Conservation (phyloP, 768 basidiomycete genomes). For the Mycena maculata region DNA sequence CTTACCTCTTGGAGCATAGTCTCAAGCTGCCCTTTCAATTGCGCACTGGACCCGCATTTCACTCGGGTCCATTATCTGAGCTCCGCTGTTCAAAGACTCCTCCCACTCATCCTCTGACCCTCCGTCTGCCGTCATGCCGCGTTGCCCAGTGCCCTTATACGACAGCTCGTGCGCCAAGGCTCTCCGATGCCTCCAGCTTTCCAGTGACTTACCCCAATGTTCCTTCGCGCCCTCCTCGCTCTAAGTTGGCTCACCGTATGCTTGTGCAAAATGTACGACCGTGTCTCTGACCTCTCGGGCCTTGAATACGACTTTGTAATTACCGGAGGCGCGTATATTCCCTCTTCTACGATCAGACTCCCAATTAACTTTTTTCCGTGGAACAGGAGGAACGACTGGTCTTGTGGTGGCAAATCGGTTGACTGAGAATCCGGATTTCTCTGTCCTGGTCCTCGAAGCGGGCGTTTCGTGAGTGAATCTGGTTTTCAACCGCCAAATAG, state of each 20-base stretch:
- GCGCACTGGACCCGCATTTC: too few species aligned
- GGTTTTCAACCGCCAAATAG: neutral
- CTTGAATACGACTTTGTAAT: conserved; percentile 26
- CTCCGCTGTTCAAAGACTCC: too few species aligned
- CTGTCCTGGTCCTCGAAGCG: conserved; percentile 36
- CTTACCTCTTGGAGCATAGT: too few species aligned
- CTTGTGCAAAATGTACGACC: conserved; percentile 10
- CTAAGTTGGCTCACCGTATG: neutral
- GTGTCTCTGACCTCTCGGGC: neutral
- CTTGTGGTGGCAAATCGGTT: conserved; percentile 32
- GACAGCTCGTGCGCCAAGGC: too few species aligned
- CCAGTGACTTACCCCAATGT: too few species aligned
- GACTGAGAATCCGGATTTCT: conserved; percentile 29
- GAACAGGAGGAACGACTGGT: conserved; percentile 29
- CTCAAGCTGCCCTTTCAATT: too few species aligned
- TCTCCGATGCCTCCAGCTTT: too few species aligned
- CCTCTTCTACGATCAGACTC: too few species aligned
- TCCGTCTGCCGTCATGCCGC: too few species aligned
- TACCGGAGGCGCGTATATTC: conserved; percentile 1
- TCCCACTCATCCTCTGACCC: too few species aligned
- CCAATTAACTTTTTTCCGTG: neutral
- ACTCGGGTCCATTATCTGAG: too few species aligned
- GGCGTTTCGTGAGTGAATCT: conserved; percentile 23
- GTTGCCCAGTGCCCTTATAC: too few species aligned
- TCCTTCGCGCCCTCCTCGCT: neutral